Evolutionary conservation across 2,329 filamentous ascomycete genomes (phyloP).

Genomic region (Phaeosphaeriaceae sp.): DNA sequence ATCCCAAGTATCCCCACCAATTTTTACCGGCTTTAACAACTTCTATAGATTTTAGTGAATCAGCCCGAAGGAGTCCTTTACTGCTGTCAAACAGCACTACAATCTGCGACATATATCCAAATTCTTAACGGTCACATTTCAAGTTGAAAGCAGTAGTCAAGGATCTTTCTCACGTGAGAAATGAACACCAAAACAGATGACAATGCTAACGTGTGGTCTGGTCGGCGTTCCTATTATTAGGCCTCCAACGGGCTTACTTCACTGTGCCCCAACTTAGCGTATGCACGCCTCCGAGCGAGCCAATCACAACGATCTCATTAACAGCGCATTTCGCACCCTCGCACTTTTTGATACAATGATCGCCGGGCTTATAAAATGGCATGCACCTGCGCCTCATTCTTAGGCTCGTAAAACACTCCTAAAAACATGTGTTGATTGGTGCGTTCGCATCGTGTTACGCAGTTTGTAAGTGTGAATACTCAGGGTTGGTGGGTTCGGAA

Average conservation of each 20-base stretch:
- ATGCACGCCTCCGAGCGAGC: background rate
- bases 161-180: too few relatives aligned
- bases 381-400: conserved; percentile 5
- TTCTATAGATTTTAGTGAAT: too few relatives aligned
- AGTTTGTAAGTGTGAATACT: background rate
- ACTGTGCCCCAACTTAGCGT: background rate
- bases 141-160: too few relatives aligned
- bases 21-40: too few relatives aligned
- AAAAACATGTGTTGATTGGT: background rate
- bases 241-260: background rate
- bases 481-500: background rate
- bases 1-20: too few relatives aligned
- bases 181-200: too few relatives aligned
- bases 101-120: too few relatives aligned
- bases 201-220: background rate
- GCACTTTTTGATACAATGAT: conserved; percentile 2
- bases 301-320: background rate
- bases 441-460: conserved; percentile 2
- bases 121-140: too few relatives aligned
- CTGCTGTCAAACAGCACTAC: too few relatives aligned
- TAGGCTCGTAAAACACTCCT: background rate
- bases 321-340: conserved; percentile 6
- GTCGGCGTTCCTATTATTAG: background rate
- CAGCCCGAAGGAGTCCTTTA: too few relatives aligned
- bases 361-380: background rate